Conservation (phyloP, 2,329 filamentous ascomycete species). For the Alternaria burnsii region DNA sequence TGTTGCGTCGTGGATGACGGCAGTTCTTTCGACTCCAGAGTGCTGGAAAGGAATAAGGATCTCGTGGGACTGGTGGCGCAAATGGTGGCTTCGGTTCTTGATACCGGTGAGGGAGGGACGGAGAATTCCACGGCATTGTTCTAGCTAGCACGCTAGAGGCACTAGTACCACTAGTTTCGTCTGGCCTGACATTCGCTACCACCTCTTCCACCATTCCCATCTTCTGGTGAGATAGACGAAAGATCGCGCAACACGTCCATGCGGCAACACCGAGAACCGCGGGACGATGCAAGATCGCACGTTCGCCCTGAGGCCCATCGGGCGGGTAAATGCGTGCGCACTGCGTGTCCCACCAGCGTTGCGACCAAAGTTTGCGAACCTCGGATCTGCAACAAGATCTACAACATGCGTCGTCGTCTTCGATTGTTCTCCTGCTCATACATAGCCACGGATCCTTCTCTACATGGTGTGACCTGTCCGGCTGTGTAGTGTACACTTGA, state of each 20-base stretch:
- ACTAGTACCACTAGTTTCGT: slow-evolving; percentile 1
- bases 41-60: background rate
- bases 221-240: background rate
- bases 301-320: slow-evolving; percentile 1
- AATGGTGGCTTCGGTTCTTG: slow-evolving; percentile 4
- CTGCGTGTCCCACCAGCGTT: slow-evolving; percentile 12
- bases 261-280: slow-evolving; percentile 1
- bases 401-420: background rate
- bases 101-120: background rate
- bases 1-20: background rate
- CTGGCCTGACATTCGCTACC: slow-evolving; percentile 2
- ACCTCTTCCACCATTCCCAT: slow-evolving; percentile 4
- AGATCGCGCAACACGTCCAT: background rate
- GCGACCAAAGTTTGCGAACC: background rate
- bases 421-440: background rate
- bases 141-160: slow-evolving; percentile 1
- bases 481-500: slow-evolving; percentile 1
- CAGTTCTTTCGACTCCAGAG: background rate
- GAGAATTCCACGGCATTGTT: slow-evolving; percentile 1
- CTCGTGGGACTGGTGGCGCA: background rate
- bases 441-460: background rate
- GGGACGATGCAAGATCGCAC: slow-evolving; percentile 2
- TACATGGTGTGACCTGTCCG: slow-evolving; percentile 11
- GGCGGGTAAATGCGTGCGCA: background rate
- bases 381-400: slow-evolving; percentile 2